These are phyloP conservation scores for Achaetomium macrosporum DNA, from an alignment of 2,329 filamentous ascomycete genomes.

Conservation along the genomic window DNA sequence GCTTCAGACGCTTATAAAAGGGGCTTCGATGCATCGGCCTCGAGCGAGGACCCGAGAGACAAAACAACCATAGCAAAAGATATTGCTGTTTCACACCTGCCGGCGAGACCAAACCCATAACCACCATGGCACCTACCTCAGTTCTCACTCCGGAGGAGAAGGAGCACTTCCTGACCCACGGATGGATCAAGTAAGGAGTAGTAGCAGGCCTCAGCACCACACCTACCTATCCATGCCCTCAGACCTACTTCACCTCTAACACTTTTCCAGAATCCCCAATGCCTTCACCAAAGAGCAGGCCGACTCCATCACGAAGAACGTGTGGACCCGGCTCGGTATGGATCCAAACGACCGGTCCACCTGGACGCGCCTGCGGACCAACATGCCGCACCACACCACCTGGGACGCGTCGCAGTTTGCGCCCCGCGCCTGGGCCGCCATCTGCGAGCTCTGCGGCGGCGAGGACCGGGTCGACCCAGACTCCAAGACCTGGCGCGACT, in stretches of 20 bases:
- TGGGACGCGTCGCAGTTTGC: slow-evolving; percentile 52
- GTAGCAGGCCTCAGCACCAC: not conserved
- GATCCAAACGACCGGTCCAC: slow-evolving; percentile 57
- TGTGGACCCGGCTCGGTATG: slow-evolving; percentile 64
- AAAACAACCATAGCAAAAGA: not conserved
- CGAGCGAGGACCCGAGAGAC: not conserved
- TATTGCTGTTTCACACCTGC: not conserved
- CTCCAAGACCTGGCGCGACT: slow-evolving; percentile 57
- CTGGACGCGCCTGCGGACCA: slow-evolving; percentile 55
- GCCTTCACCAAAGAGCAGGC: slow-evolving; percentile 37
- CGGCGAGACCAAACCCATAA: not conserved
- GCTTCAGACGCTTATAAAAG: slow-evolving; percentile 4
- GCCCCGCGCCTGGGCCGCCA: slow-evolving; percentile 60
- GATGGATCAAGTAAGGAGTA: slow-evolving; percentile 33
- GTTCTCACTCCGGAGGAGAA: slow-evolving; percentile 35
- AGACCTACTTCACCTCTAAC: not conserved
- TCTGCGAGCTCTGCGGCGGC: slow-evolving; percentile 61
- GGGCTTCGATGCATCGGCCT: not conserved
- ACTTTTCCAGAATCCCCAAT: slow-evolving; percentile 25
- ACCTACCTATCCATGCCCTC: not conserved
- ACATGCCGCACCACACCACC: slow-evolving; percentile 58
- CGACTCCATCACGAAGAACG: slow-evolving; percentile 32
- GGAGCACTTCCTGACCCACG: slow-evolving; percentile 36
- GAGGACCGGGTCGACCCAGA: slow-evolving; percentile 46
- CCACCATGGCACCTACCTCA: slow-evolving; percentile 20